Evolutionary conservation across 768 basidiomycete genomes (phyloP).

Genomic region (Suillus fuscotomentosus): DNA sequence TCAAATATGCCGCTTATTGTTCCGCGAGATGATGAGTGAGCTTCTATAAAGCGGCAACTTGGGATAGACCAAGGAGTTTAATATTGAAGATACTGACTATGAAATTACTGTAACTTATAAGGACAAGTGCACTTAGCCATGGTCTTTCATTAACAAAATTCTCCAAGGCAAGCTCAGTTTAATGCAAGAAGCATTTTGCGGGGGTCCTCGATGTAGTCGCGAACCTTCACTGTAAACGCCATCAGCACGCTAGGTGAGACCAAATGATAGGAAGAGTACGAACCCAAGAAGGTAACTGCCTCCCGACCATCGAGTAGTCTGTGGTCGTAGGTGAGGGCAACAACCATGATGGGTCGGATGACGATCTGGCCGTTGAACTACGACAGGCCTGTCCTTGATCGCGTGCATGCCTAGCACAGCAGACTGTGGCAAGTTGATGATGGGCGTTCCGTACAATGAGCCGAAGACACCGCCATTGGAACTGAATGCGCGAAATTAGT

Average conservation of each 20-base stretch:
- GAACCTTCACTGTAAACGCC: slow-evolving; percentile 67
- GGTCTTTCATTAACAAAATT: neutral
- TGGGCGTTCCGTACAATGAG: slow-evolving; percentile 96
- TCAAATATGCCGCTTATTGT: neutral
- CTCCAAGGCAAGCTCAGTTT: neutral
- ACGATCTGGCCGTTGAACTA: slow-evolving; percentile 94
- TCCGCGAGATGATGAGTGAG: neutral
- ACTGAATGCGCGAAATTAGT: slow-evolving; percentile 38
- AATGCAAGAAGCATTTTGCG: slow-evolving; percentile 76
- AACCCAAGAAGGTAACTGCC: slow-evolving; percentile 96
- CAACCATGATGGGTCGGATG: slow-evolving; percentile 95
- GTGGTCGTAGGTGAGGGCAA: slow-evolving; percentile 94
- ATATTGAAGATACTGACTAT: neutral
- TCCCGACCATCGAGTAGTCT: slow-evolving; percentile 93
- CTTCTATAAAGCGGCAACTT: neutral
- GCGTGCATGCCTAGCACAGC: slow-evolving; percentile 97
- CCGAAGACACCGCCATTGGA: slow-evolving; percentile 99
- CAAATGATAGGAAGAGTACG: slow-evolving; percentile 27
- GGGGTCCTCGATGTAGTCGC: slow-evolving; percentile 95
- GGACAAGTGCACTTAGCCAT: neutral
- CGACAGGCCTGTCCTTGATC: slow-evolving; percentile 88
- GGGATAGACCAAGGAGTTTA: neutral
- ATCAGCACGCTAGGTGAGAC: slow-evolving; percentile 6
- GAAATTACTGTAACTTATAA: neutral
- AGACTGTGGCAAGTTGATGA: slow-evolving; percentile 95